A percentile compares a stretch with the other conserved stretches of the same genome.
phyloP scores from a whole-genome alignment of 306 rosid species.

The Lathyrus tuberosus region DNA sequence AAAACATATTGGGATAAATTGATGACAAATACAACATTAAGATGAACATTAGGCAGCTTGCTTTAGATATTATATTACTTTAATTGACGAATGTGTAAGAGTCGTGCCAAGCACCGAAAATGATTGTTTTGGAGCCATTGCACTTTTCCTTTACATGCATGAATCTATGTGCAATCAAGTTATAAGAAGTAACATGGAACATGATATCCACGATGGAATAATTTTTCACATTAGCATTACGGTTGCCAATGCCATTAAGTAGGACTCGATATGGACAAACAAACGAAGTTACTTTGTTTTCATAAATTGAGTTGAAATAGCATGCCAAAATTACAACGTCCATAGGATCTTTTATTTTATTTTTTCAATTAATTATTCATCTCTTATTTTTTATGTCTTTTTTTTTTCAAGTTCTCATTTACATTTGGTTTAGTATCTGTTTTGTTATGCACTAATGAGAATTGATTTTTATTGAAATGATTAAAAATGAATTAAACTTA shows the following conservation, averaged over 20 bases:
- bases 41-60: background rate
- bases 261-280: too few species aligned
- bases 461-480: too few species aligned
- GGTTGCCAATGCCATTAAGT: background rate
- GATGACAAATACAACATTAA: conserved; percentile 28
- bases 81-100: conserved; percentile 21
- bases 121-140: conserved; percentile 16
- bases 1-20: conserved; percentile 25
- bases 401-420: too few species aligned
- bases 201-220: conserved; percentile 41
- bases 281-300: too few species aligned
- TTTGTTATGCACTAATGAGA: too few species aligned
- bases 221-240: conserved; percentile 12
- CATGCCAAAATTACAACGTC: too few species aligned
- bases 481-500: too few species aligned
- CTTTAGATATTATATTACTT: background rate
- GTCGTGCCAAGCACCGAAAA: conserved; percentile 53
- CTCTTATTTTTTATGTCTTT: too few species aligned
- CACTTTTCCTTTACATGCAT: conserved; percentile 36
- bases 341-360: too few species aligned
- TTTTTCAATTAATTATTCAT: too few species aligned
- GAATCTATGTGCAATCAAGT: conserved; percentile 31
- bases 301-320: too few species aligned
- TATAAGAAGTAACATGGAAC: conserved; percentile 26
- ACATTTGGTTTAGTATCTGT: too few species aligned